Base-by-base conservation (phyloP, 179 eudicot species). In the Actinidia polygama region DNA sequence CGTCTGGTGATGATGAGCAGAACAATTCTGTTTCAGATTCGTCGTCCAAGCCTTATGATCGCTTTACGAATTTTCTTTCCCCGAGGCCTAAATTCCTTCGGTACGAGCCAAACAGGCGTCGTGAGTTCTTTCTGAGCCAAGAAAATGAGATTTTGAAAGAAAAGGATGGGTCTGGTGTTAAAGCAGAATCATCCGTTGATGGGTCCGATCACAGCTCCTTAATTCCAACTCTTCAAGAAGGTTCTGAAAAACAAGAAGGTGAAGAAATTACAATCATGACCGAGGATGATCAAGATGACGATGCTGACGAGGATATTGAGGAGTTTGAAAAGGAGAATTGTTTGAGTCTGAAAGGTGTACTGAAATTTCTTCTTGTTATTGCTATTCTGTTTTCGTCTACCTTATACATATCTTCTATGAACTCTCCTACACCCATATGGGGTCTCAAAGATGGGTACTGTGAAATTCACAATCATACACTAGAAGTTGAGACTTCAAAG, bases 11-110 rank as follows among this genome's bases (percentile, higher is more conserved):
- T 49, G 55, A 78, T 55, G 87, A 80, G 26, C 61, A 73, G 18
- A 81, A 78, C 51, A 36, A 44, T 70, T 61, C 50, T 30, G 79
- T 49, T 62, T 78, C 69, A 7, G 72, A 85, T 63, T 83, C 88
- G 16, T 72, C 80, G 7, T 61, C 54, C 14, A 83, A 82, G 58
- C 83, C 88, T 19, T 90, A 89, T 77, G 93, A 90, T 81, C 91
- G 88, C 47, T 64, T 81, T 23, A 85, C 73, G 4, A 89, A 89
- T 85, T 86, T 80, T 81, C 91, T 87, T 47, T 89, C 91, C 74
- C 89, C 91, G 3, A 89, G 93, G 90, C 93, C 93, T 46, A 87
- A 84, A 68, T 90, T 81, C 81, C 83, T 90, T 73, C 81, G 91
- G 62, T 90, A 84, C 81, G 82, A 87, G 44, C 91, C 93, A 3